These are phyloP conservation scores for Prototheca stagnorum DNA, from an alignment of 163 green algal species.

Conservation along the genomic window DNA sequence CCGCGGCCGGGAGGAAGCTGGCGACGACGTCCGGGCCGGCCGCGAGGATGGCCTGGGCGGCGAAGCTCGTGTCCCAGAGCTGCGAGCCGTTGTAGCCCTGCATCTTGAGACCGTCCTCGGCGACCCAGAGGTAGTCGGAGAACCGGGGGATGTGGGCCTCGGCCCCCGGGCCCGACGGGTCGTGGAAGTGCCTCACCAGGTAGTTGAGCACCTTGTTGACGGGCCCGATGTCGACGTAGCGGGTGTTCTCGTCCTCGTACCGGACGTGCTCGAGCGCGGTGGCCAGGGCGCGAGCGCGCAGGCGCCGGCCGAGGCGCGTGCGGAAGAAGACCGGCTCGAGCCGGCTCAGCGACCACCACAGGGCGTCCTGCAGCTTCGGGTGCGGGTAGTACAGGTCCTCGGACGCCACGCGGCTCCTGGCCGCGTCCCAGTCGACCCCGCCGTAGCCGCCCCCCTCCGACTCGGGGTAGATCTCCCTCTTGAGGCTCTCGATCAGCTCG, in stretches of 20 bases:
- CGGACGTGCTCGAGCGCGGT: constrained; percentile 87
- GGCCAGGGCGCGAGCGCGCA: constrained; percentile 55
- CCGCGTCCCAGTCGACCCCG: constrained; percentile 73
- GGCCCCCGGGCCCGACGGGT: constrained; percentile 58
- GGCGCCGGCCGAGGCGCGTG: constrained; percentile 38
- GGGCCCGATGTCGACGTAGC: constrained; percentile 93
- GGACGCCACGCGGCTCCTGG: constrained; percentile 60
- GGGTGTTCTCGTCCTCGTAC: constrained; percentile 98
- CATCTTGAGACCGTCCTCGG: constrained; percentile 99
- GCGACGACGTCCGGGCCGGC: constrained; percentile 21
- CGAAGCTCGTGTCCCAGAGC: constrained; percentile 94
- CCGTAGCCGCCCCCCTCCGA: constrained; percentile 55
- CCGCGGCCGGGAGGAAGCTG: constrained; percentile 13
- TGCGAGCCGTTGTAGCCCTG: constrained; percentile 96
- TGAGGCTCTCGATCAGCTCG: constrained; percentile 41
- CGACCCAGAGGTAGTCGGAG: constrained; percentile 93
- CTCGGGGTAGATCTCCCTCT: constrained; percentile 26
- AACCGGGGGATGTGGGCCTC: constrained; percentile 35
- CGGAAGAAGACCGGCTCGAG: constrained; percentile 6
- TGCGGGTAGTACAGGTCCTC: constrained; percentile 99
- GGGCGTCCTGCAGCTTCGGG: constrained; percentile 70
- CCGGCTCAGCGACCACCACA: constrained; percentile 88
- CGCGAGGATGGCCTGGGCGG: constrained; percentile 62
- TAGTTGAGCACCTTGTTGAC: constrained; percentile 99
- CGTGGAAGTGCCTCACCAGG: constrained; percentile 86